Percentiles rank a stretch among this genome's conserved stretches.
Evolutionary conservation across 305 asterid species (phyloP).

Genomic region (Fraxinus velutina): DNA sequence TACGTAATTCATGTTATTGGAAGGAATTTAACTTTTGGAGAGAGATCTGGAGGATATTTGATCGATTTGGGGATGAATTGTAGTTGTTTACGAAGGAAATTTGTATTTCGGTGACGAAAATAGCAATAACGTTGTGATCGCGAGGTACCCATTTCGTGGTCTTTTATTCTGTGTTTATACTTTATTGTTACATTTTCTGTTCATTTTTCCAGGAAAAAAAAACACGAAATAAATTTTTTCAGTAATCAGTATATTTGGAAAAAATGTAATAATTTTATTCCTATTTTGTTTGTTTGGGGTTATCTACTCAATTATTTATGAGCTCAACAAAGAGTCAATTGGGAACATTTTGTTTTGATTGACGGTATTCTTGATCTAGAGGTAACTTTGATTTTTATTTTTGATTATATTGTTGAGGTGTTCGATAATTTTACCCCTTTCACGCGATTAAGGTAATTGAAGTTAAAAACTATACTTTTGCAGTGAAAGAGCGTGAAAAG

Average conservation of each 20-base stretch:
- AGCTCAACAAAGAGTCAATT: slow-evolving; percentile 9
- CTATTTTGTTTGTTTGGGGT: neutral
- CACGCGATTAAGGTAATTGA: slow-evolving; percentile 6
- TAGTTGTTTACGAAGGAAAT: slow-evolving; percentile 14
- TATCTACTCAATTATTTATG: neutral
- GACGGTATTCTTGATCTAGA: slow-evolving; percentile 17
- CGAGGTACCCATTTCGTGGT: slow-evolving; percentile 26
- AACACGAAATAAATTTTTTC: neutral
- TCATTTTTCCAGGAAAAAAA: neutral
- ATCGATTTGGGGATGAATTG: slow-evolving; percentile 9
- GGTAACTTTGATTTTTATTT: neutral
- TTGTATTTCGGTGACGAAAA: neutral
- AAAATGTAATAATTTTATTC: neutral
- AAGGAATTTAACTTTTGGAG: neutral
- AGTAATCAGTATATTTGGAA: slow-evolving; percentile 10
- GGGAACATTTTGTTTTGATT: neutral
- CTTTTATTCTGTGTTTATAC: neutral
- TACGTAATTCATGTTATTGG: neutral
- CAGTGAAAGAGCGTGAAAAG: slow-evolving; percentile 14
- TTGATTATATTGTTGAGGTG: neutral
- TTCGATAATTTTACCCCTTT: neutral
- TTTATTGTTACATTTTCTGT: neutral
- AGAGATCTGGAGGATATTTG: slow-evolving; percentile 20
- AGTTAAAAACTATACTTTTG: slow-evolving; percentile 9
- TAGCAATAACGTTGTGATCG: slow-evolving; percentile 15